Evolutionary conservation across 2,329 filamentous ascomycete species (phyloP).

Genomic region (Pseudogymnoascus sp.): DNA sequence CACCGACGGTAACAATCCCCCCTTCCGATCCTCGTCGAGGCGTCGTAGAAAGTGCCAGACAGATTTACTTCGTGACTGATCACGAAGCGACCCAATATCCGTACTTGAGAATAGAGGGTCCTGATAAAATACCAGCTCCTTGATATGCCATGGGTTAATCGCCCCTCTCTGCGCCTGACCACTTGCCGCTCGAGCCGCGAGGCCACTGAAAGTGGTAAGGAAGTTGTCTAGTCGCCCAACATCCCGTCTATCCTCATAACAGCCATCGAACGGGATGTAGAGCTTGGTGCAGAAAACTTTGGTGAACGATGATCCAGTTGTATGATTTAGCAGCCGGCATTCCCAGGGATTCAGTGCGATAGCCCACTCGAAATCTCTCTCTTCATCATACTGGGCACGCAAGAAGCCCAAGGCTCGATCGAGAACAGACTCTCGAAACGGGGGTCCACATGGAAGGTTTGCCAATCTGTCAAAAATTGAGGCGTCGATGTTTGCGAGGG

Average conservation of each 20-base stretch:
- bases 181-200: neutral
- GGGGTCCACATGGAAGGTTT: neutral
- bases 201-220: neutral
- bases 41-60: neutral
- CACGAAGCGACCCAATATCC: neutral
- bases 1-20: neutral
- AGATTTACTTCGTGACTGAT: neutral
- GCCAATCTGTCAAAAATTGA: neutral
- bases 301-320: neutral
- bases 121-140: conserved; percentile 1
- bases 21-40: neutral
- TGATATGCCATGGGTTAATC: neutral
- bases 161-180: neutral
- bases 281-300: neutral
- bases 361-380: neutral
- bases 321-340: neutral
- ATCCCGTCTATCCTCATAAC: neutral
- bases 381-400: neutral
- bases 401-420: conserved; percentile 3
- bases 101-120: neutral
- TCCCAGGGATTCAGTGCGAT: neutral
- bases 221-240: neutral
- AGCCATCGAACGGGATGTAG: neutral
- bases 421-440: neutral
- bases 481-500: neutral